These are phyloP conservation scores for Blastobotrys serpentis DNA, from an alignment of 1,139 yeast species.

Conservation along the genomic window DNA sequence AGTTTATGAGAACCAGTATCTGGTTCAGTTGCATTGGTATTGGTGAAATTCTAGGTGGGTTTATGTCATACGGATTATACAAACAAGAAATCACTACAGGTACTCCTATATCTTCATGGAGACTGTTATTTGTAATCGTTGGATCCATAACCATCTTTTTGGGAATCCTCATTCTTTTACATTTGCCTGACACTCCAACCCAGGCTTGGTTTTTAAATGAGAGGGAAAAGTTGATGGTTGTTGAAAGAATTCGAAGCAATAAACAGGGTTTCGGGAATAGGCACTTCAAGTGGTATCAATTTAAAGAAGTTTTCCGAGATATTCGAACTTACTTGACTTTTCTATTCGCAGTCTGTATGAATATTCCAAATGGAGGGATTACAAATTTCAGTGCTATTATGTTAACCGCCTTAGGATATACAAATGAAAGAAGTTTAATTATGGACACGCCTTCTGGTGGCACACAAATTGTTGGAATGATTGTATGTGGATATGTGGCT, in stretches of 20 bases:
- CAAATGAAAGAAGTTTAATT: slow-evolving; percentile 42
- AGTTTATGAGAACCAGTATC: slow-evolving; percentile 53
- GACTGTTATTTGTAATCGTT: slow-evolving; percentile 58
- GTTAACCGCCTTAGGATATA: slow-evolving; percentile 42
- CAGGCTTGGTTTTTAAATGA: slow-evolving; percentile 52
- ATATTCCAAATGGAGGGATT: slow-evolving; percentile 55
- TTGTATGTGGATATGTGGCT: slow-evolving; percentile 29
- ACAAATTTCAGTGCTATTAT: slow-evolving; percentile 48
- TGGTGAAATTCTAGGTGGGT: slow-evolving; percentile 39
- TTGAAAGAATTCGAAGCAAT: slow-evolving; percentile 47
- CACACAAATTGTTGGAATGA: slow-evolving; percentile 36
- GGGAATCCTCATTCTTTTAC: slow-evolving; percentile 45
- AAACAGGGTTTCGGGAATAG: slow-evolving; percentile 58
- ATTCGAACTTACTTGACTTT: slow-evolving; percentile 54
- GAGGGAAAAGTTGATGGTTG: slow-evolving; percentile 52
- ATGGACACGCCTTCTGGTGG: slow-evolving; percentile 44
- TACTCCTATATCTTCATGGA: slow-evolving; percentile 53
- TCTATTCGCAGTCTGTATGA: slow-evolving; percentile 42
- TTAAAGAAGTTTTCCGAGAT: slow-evolving; percentile 43
- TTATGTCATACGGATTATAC: slow-evolving; percentile 39
- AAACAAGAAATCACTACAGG: slow-evolving; percentile 41
- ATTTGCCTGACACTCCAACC: slow-evolving; percentile 53
- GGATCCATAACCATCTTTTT: slow-evolving; percentile 53
- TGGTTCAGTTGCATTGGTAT: slow-evolving; percentile 46
- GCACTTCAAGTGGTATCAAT: slow-evolving; percentile 53